Conservation (phyloP, 1,284 basidiomycete genomes). For the Apiotrichum veenhuisii region DNA sequence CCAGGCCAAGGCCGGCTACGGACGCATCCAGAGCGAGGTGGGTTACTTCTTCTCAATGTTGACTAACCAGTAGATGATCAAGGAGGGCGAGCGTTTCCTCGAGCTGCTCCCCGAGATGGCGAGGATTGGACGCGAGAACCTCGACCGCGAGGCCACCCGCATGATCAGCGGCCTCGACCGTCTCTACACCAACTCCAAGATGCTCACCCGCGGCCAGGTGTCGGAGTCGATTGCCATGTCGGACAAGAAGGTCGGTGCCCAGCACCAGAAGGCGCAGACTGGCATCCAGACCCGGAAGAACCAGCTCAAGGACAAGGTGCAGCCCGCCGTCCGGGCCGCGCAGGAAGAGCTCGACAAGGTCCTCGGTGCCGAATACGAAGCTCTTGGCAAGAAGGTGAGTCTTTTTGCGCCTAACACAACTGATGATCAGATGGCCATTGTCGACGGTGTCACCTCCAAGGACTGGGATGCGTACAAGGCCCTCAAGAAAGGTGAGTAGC, state of each 20-base stretch:
- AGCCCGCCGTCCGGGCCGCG: slow-evolving; percentile 24
- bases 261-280: slow-evolving; percentile 21
- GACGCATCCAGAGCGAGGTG: slow-evolving; percentile 32
- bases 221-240: slow-evolving; percentile 29
- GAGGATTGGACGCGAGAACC: slow-evolving; percentile 21
- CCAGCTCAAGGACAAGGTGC: slow-evolving; percentile 19
- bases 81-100: slow-evolving; percentile 15
- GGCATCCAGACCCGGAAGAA: slow-evolving; percentile 24
- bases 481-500: slow-evolving; percentile 32
- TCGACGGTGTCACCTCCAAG: slow-evolving; percentile 24
- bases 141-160: slow-evolving; percentile 39
- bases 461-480: slow-evolving; percentile 40
- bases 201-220: slow-evolving; percentile 36
- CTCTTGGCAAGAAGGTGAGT: slow-evolving; percentile 34
- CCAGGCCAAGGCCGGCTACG: slow-evolving; percentile 29
- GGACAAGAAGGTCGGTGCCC: slow-evolving; percentile 23
- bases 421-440: background rate
- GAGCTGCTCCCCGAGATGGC: slow-evolving; percentile 24
- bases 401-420: background rate
- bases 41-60: background rate
- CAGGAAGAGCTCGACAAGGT: slow-evolving; percentile 26
- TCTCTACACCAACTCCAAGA: slow-evolving; percentile 37
- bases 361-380: slow-evolving; percentile 31
- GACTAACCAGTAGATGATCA: slow-evolving; percentile 9
- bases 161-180: slow-evolving; percentile 42